Evolutionary conservation across 1,139 yeast species (phyloP).

Genomic region (Yamadazyma sp.): DNA sequence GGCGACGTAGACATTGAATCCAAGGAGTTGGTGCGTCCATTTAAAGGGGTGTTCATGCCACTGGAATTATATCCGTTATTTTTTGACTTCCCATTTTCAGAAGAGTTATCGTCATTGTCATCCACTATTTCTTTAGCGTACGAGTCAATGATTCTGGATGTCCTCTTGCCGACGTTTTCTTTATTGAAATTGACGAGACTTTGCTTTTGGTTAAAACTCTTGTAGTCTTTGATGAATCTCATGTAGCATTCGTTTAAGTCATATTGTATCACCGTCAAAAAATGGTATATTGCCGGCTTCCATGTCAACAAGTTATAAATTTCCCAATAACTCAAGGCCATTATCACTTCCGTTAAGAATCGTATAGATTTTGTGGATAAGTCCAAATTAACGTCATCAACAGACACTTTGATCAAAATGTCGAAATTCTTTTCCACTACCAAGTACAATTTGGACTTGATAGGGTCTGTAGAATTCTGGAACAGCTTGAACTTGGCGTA

Average conservation of each 20-base stretch:
- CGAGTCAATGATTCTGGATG: conserved; percentile 13
- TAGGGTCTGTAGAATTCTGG: conserved; percentile 22
- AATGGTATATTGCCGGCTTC: conserved; percentile 48
- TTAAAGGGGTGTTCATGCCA: background rate
- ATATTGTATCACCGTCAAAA: conserved; percentile 37
- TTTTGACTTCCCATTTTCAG: background rate
- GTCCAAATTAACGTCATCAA: conserved; percentile 30
- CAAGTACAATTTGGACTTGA: conserved; percentile 33
- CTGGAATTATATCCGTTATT: too few relatives aligned
- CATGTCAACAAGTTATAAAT: conserved; percentile 41
- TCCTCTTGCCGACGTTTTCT: conserved; percentile 13
- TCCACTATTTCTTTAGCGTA: conserved; percentile 16
- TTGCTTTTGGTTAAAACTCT: conserved; percentile 24
- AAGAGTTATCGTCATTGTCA: conserved; percentile 5
- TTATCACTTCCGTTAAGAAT: conserved; percentile 38
- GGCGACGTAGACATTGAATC: conserved; percentile 1
- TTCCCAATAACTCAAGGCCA: conserved; percentile 49
- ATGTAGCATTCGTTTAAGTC: conserved; percentile 42
- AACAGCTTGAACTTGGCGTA: conserved; percentile 27
- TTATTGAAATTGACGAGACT: conserved; percentile 10
- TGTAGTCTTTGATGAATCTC: conserved; percentile 36
- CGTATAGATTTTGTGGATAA: conserved; percentile 38
- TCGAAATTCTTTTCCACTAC: conserved; percentile 44
- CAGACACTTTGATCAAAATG: conserved; percentile 34
- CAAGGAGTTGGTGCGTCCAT: background rate